A percentile compares a stretch with the other conserved stretches of the same genome.
phyloP scores from a whole-genome alignment of 306 rosid genomes.

The Fragaria vesca region DNA sequence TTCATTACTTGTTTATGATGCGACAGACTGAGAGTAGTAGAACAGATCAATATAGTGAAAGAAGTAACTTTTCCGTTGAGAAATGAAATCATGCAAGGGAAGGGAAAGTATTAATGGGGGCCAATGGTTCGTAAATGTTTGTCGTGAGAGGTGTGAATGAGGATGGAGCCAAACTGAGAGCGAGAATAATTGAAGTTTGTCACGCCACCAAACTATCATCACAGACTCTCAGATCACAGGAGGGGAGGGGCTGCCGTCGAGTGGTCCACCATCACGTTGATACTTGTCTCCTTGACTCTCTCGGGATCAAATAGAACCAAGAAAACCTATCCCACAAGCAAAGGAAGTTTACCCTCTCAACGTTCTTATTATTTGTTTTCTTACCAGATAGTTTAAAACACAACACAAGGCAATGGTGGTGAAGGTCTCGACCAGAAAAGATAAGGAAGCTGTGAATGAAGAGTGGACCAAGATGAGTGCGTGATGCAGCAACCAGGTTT shows the following conservation, averaged over 20 bases:
- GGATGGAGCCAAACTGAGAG: neutral
- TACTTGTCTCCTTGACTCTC: neutral
- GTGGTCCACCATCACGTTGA: slow-evolving; percentile 11
- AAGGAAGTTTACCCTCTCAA: neutral
- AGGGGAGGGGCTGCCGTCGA: neutral
- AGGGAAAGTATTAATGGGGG: slow-evolving; percentile 8
- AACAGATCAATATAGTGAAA: neutral
- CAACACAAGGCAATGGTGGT: neutral
- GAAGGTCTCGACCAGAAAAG: neutral
- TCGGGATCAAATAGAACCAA: neutral
- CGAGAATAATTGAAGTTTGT: slow-evolving; percentile 26
- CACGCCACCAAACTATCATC: slow-evolving; percentile 28
- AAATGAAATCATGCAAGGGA: slow-evolving; percentile 1
- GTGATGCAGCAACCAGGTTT: neutral
- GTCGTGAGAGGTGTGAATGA: slow-evolving; percentile 32
- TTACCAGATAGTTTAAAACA: neutral
- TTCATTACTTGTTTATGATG: neutral
- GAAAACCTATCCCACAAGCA: neutral
- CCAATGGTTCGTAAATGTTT: slow-evolving; percentile 8
- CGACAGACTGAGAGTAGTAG: neutral
- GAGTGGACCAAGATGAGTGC: neutral
- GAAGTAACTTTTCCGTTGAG: neutral
- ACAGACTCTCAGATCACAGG: neutral
- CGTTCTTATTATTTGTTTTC: neutral
- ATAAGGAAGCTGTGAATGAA: neutral